Evolutionary conservation across 768 basidiomycete species (phyloP), one percentile per base, ranked within the genome.

Genomic region (Leccinum truebloodii): DNA sequence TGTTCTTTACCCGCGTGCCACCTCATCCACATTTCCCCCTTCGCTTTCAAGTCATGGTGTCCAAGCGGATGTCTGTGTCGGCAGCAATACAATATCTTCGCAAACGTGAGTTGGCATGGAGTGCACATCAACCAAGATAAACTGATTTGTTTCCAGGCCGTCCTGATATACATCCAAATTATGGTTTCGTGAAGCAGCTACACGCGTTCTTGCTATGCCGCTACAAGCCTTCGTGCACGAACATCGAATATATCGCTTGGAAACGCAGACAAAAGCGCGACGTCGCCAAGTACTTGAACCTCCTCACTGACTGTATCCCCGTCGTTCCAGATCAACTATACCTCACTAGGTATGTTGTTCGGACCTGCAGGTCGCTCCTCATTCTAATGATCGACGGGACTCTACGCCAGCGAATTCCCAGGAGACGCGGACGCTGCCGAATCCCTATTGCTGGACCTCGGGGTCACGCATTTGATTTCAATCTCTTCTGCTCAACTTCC

Each of bases 101-200:
- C 57, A 76, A 80, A 69, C 73, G 85, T 85, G 70, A 68, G 79
- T 9, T 54, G 30, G 18, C 54, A 32, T 39, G 53, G 24, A 41
- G 44, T 46, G 55, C 22, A 24, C 26, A 26, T 26, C 26, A 26
- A 26, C 24, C 56, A 48, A 2, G 26, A 59, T 64, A 44, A 51
- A 54, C 60, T 59, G 28, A 51, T 59, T 65, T 37, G 22, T 32
- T 52, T 49, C 4, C 60, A 79, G 80, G 73, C 20, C 75, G 80
- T 39, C 73, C 79, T 28, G 68, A 69, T 48, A 66, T 77, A 44
- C 74, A 73, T 39, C 78, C 79, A 8, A 79, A 80, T 46, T 79
- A 76, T 59, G 79, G 79, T 37, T 88, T 88, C 66, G 68, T 85
- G 67, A 86, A 78, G 61, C 86, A 88, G 60, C 77, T 88, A 22